Evolutionary conservation across 2,329 filamentous ascomycete genomes (phyloP), one percentile per base, ranked within the genome.

Genomic region (Sphaerulina populicola): DNA sequence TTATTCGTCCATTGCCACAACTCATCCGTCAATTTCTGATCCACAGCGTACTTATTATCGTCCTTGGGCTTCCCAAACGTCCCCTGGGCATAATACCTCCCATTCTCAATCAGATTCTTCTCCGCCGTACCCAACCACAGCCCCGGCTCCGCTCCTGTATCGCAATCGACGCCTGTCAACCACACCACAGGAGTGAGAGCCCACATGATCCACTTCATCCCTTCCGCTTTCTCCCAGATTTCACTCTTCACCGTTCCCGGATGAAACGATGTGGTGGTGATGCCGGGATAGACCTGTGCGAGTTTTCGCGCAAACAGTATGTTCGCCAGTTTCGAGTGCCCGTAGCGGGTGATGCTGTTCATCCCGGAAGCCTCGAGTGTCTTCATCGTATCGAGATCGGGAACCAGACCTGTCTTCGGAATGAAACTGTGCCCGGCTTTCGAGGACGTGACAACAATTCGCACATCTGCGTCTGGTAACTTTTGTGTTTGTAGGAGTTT

Each of bases 201-300:
- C 14, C 36, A 42, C 1, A 40, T 15, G 11, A 49, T 21, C n/a
- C 38, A 18, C 18, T 44, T 45, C 38, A 49, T 39, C 14, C 54
- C 60, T 42, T 49, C 52, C 1, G 50, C 49, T 45, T 57, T 57
- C 29, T 47, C 40, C 48, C 49, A 73, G 21, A 76, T 57, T 40
- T 74, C 70, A 1, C 74, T 75, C 14, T 69, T 53, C 23, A 77
- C 72, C n/a, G 74, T 66, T 10, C 76, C 76, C 0, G 76, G 76
- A 51, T 78, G 75, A 9, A 77, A 57, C 0, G 70, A 64, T 0
- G 72, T 68, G 6, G 64, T 64, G 0, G 67, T 74, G 50, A 78
- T 69, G 4, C 63, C 46, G 0, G 75, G 75, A 53, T 77, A 72
- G 0, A 68, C 64, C 12, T 61, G 53, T 0, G 72, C 71, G 0